Base-by-base conservation (phyloP, 2,329 filamentous ascomycete species). In the Aspergillus floridensis region DNA sequence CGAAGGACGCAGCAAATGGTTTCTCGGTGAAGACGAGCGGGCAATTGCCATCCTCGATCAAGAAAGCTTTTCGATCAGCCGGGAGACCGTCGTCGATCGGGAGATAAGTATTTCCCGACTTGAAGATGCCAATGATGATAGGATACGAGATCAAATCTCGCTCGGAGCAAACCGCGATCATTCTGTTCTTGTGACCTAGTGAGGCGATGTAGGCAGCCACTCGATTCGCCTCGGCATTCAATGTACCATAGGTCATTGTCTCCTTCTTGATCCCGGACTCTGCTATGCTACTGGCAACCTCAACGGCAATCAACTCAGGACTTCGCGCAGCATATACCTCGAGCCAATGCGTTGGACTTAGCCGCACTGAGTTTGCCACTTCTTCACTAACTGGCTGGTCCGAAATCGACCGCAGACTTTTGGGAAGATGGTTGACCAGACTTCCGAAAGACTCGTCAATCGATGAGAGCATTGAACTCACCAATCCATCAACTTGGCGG, bases 41-140 rank as follows among this genome's bases (percentile, higher is more conserved):
- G 35, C 68, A 68, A 22, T 67, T 54, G 19, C 65, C 69, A 57
- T 74, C 72, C 35, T 69, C 57, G 3, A 69, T 52, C 46, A 74
- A 54, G 46, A 73, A 73, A 8, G 61, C 53, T 48, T 72, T 73
- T 1, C 72, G 67, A 16, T 72, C 69, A 10, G 58, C 58, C 10
- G 70, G 73, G 46, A 74, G 62, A 11, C 63, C 66, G 35, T 74
- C 70, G 46, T 71, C 73, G 19, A 75, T 70, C 2, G 73, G 72
- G n/a, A 74, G 64, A 63, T 74, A 75, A 1, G 65, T 65, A 56
- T 72, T 73, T n/a, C 72, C 73, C 2, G 71, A 68, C 44, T 71
- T 72, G 58, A 74, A 65, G 44, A 75, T 72, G 7, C 67, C 73
- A 21, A 70, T 60, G 19, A 73, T 69, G 12, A 71, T 59, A 2